Evolutionary conservation across 768 basidiomycete genomes (phyloP).

Genomic region (Mycena amicta): DNA sequence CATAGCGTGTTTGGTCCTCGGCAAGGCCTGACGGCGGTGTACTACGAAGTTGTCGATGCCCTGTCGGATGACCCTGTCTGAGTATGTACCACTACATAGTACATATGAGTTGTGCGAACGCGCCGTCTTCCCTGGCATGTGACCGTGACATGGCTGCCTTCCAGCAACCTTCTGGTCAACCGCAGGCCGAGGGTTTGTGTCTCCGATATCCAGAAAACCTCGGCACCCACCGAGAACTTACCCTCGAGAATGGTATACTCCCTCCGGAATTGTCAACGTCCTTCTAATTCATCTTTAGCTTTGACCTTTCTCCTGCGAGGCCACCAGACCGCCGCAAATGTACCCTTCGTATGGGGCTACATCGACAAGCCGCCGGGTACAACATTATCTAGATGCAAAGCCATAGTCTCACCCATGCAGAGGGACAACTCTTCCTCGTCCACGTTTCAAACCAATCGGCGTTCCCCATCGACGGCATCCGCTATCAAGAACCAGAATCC

Average conservation of each 20-base stretch:
- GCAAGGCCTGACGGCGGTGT: too few relatives aligned
- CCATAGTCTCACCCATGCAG: conserved; percentile 34
- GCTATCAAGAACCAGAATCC: conserved; percentile 74
- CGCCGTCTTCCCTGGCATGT: not conserved
- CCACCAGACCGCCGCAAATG: conserved; percentile 52
- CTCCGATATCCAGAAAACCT: conserved; percentile 69
- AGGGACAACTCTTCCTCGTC: conserved; percentile 68
- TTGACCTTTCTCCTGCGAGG: conserved; percentile 63
- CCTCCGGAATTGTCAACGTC: not conserved
- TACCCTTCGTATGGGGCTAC: conserved; percentile 73
- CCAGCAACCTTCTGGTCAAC: not conserved
- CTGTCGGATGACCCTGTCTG: too few relatives aligned
- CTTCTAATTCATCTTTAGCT: conserved; percentile 49
- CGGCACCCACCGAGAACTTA: conserved; percentile 56
- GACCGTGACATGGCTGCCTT: not conserved
- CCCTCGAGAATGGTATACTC: conserved; percentile 18
- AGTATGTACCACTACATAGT: too few relatives aligned
- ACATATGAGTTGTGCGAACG: too few relatives aligned
- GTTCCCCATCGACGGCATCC: conserved; percentile 77
- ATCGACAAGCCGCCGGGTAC: conserved; percentile 78
- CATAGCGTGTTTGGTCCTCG: too few relatives aligned
- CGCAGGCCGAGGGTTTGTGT: conserved; percentile 62
- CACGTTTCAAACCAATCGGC: conserved; percentile 60
- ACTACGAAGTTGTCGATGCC: too few relatives aligned
- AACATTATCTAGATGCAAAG: conserved; percentile 23